Conservation (phyloP, 257 asterid genomes). For the Solanum ossicruentum region DNA sequence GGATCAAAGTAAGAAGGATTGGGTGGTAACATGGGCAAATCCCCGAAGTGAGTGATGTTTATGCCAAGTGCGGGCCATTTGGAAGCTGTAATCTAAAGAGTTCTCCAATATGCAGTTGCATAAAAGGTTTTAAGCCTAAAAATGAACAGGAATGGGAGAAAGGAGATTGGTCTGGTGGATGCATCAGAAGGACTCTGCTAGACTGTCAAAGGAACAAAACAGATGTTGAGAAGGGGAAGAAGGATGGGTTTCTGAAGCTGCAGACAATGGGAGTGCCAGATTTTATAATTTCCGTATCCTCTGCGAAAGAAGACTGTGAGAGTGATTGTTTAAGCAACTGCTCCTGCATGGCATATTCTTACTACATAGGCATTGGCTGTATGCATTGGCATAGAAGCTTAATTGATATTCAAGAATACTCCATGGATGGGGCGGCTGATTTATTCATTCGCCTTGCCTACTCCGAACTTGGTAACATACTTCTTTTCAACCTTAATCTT, state of each 20-base stretch:
- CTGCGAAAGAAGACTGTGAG: constrained; percentile 16
- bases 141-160: constrained; percentile 31
- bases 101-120: constrained; percentile 37
- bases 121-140: constrained; percentile 34
- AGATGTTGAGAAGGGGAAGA: not conserved
- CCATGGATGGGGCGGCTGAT: constrained; percentile 16
- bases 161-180: constrained; percentile 48
- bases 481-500: not conserved
- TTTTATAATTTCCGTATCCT: constrained; percentile 9
- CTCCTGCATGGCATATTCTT: constrained; percentile 14
- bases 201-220: constrained; percentile 17
- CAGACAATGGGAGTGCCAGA: constrained; percentile 25
- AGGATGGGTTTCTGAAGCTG: constrained; percentile 34
- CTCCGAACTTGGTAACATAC: constrained; percentile 33
- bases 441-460: constrained; percentile 33
- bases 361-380: constrained; percentile 7
- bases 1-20: not conserved
- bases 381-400: constrained; percentile 15
- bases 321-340: constrained; percentile 17
- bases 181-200: constrained; percentile 26
- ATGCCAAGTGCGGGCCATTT: constrained; percentile 35
- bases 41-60: not conserved
- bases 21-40: not conserved
- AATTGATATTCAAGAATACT: constrained; percentile 26
- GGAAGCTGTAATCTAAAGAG: constrained; percentile 31